Evolutionary conservation across 2,329 filamentous ascomycete species (phyloP), one percentile per base, ranked within the genome.

Genomic region (Colletotrichum cuscutae): DNA sequence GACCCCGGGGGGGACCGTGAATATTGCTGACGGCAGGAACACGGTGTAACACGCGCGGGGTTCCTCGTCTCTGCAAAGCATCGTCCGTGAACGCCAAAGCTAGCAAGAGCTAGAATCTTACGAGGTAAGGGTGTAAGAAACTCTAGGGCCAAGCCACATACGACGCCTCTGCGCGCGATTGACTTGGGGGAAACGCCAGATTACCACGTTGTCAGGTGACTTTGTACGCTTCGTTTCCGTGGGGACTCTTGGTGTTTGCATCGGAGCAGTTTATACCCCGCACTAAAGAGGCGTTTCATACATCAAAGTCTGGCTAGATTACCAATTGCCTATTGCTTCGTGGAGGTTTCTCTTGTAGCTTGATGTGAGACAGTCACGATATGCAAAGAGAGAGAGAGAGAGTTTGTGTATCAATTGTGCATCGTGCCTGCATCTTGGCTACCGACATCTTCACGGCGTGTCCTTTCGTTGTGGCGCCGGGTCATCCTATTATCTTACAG

Each of bases 191-290:
- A 1, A 26, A 57, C 37, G 65, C 65, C 15, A 54, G 24, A 28
- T 53, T 6, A 2, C 30, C 65, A 32, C 65, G 57, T 22, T 32
- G 30, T 62, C 65, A 67, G 57, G 65, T 67, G 65, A 67, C 57
- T 42, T 9, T 49, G 42, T 53, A 8, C 30, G 19, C 24, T 7
- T 49, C 19, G 8, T 49, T 49, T 22, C 19, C 42, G 8, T 8
- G 19, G 42, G 42, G 15, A 49, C 19, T 5, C 32, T 22, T 11
- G 5, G 42, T n/a, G 8, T 49, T 8, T 9, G 19, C 7, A 22
- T 9, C 4, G 19, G 15, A 49, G 19, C 11, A 35, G 32, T 35
- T 35, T 35, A 12, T 35, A 22, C 42, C 42, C 42, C 42, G 8
- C 42, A 49, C 19, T 22, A 4, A 46, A 49, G 42, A 11, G 42